A percentile compares a stretch with the other conserved stretches of the same genome.
Evolutionary conservation across 441 rosid species (phyloP).

Genomic region (Biscutella laevigata): DNA sequence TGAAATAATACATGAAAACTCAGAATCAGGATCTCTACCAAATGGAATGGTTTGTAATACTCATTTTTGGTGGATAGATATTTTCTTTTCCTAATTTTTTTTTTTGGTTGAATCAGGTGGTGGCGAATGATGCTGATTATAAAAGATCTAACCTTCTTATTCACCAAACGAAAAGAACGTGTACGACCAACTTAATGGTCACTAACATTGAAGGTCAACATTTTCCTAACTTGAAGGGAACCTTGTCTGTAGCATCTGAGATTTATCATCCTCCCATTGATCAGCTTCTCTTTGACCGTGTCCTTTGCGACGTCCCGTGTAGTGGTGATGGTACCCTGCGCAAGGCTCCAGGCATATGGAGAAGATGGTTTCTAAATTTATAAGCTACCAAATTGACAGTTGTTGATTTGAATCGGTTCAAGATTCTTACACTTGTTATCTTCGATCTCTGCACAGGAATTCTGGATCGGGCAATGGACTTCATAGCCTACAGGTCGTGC

Average conservation of each 20-base stretch:
- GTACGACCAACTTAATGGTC: slow-evolving; percentile 90
- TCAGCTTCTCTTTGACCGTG: slow-evolving; percentile 82
- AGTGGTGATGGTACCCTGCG: slow-evolving; percentile 97
- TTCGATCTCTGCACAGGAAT: slow-evolving; percentile 42
- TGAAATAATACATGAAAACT: slow-evolving; percentile 64
- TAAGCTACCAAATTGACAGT: neutral
- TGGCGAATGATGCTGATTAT: slow-evolving; percentile 92
- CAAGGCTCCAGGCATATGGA: slow-evolving; percentile 97
- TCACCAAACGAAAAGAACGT: slow-evolving; percentile 94
- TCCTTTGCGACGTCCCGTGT: slow-evolving; percentile 93
- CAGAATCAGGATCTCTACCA: slow-evolving; percentile 57
- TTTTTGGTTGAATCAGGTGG: slow-evolving; percentile 39
- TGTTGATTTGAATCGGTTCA: neutral
- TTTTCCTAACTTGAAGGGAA: slow-evolving; percentile 52
- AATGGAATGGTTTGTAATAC: slow-evolving; percentile 24
- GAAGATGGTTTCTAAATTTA: slow-evolving; percentile 61
- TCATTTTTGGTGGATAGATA: slow-evolving; percentile 14
- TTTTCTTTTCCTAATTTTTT: neutral
- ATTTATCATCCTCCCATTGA: slow-evolving; percentile 21
- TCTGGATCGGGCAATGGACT: slow-evolving; percentile 85
- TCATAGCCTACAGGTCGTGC: slow-evolving; percentile 75
- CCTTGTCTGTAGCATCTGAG: slow-evolving; percentile 31
- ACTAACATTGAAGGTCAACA: slow-evolving; percentile 95
- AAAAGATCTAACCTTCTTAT: slow-evolving; percentile 95
- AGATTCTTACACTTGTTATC: slow-evolving; percentile 10